These are phyloP conservation scores for Trifolium repens DNA, from an alignment of 306 rosid species.

Conservation along the genomic window DNA sequence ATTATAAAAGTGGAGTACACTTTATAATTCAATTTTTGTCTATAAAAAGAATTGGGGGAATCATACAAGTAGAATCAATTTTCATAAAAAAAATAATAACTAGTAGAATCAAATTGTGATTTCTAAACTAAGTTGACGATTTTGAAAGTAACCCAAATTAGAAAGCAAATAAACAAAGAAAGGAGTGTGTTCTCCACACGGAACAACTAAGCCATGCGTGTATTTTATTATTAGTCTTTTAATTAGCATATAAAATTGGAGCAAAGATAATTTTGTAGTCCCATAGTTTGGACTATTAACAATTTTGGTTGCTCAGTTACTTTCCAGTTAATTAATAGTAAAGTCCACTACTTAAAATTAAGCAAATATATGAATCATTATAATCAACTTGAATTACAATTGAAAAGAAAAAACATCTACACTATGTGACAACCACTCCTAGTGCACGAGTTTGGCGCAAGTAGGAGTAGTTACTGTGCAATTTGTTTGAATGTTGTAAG, in stretches of 20 bases:
- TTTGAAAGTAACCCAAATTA: conserved; percentile 25
- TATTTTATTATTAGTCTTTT: conserved; percentile 6
- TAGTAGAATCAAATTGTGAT: neutral
- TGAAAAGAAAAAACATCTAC: too few species aligned
- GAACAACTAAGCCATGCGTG: neutral
- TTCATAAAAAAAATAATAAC: too few species aligned
- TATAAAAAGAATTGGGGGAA: neutral
- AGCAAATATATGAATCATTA: too few species aligned
- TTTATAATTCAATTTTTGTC: too few species aligned
- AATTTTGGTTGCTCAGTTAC: neutral
- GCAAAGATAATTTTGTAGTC: neutral
- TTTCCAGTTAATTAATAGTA: neutral
- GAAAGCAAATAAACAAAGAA: neutral
- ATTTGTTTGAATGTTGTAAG: too few species aligned
- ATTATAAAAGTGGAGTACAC: too few species aligned
- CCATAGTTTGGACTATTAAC: neutral
- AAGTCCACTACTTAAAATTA: neutral
- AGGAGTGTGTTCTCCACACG: conserved; percentile 40
- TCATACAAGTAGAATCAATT: neutral
- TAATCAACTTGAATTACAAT: too few species aligned
- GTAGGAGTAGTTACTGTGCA: too few species aligned
- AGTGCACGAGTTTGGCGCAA: too few species aligned
- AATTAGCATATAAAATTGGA: neutral
- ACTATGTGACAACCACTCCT: too few species aligned
- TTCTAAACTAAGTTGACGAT: neutral